A percentile compares a stretch with the other conserved stretches of the same genome.
These are phyloP conservation scores for Morella rubra DNA, from an alignment of 306 rosid genomes.

Conservation along the genomic window DNA sequence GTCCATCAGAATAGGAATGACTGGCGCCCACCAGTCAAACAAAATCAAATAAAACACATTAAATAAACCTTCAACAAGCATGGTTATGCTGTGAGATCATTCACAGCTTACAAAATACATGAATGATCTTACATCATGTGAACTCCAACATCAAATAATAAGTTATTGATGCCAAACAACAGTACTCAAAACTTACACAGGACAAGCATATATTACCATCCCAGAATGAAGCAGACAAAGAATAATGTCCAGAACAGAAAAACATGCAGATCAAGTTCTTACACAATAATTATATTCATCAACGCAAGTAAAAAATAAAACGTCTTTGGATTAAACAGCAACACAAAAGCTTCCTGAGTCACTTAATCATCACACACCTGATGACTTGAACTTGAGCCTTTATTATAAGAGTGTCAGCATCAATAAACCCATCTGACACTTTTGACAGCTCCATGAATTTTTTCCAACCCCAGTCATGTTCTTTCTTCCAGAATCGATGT, in stretches of 20 bases:
- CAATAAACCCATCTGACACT: constrained; percentile 95
- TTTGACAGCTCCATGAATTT: constrained; percentile 97
- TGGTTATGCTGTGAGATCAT: not conserved
- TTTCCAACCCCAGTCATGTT: constrained; percentile 99
- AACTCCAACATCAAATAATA: not conserved
- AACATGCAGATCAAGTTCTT: not conserved
- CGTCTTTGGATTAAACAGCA: not conserved
- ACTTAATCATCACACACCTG: constrained; percentile 53
- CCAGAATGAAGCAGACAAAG: not conserved
- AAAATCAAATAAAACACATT: not conserved
- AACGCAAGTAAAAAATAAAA: not conserved
- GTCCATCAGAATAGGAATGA: not conserved
- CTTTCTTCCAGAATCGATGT: constrained; percentile 99
- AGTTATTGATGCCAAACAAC: not conserved
- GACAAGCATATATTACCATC: not conserved
- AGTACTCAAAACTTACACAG: constrained; percentile 8
- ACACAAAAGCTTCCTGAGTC: not conserved
- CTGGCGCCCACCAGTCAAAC: not conserved
- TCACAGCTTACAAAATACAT: not conserved
- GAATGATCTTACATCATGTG: not conserved
- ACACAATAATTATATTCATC: not conserved
- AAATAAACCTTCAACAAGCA: not conserved
- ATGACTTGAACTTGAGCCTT: constrained; percentile 99
- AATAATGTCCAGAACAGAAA: not conserved
- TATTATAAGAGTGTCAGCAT: constrained; percentile 85